These are phyloP conservation scores for Xenoacremonium recifei DNA, from an alignment of 2,329 filamentous ascomycete species.

Conservation along the genomic window DNA sequence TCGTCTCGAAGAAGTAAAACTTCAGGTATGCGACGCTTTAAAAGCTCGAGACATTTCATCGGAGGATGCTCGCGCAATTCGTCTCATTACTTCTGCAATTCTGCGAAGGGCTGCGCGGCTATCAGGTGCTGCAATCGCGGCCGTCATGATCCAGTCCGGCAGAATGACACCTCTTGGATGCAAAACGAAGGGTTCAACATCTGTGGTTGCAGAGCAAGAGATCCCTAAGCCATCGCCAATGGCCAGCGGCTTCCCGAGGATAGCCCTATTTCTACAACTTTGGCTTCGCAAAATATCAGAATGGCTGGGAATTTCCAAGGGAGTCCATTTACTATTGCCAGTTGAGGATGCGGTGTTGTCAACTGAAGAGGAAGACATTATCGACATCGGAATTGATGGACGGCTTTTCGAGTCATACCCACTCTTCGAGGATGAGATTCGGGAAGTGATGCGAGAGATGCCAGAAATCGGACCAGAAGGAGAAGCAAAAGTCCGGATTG, in stretches of 20 bases:
- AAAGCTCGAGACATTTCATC: constrained; percentile 72
- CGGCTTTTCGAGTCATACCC: constrained; percentile 95
- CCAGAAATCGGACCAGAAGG: constrained; percentile 75
- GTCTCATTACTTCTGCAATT: constrained; percentile 77
- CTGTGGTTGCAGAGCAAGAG: background rate
- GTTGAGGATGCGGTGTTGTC: background rate
- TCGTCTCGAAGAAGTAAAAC: constrained; percentile 70
- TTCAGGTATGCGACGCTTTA: constrained; percentile 74
- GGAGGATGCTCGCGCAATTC: constrained; percentile 86
- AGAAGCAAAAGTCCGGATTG: constrained; percentile 85
- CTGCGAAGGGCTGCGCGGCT: constrained; percentile 86
- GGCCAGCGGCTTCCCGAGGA: too few species aligned
- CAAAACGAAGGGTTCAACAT: too few species aligned
- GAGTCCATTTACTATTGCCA: too few species aligned
- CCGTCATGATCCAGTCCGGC: constrained; percentile 77
- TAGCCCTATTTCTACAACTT: background rate
- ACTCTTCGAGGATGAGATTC: constrained; percentile 83
- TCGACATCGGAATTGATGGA: constrained; percentile 92
- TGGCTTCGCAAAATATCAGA: background rate
- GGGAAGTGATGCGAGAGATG: constrained; percentile 75
- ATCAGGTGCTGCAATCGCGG: constrained; percentile 85
- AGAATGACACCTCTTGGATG: constrained; percentile 56
- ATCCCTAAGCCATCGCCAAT: background rate
- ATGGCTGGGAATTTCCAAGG: too few species aligned
- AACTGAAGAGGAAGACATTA: constrained; percentile 60